These are phyloP conservation scores for Pichia norvegensis DNA, from an alignment of 1,139 yeast species.

Conservation along the genomic window DNA sequence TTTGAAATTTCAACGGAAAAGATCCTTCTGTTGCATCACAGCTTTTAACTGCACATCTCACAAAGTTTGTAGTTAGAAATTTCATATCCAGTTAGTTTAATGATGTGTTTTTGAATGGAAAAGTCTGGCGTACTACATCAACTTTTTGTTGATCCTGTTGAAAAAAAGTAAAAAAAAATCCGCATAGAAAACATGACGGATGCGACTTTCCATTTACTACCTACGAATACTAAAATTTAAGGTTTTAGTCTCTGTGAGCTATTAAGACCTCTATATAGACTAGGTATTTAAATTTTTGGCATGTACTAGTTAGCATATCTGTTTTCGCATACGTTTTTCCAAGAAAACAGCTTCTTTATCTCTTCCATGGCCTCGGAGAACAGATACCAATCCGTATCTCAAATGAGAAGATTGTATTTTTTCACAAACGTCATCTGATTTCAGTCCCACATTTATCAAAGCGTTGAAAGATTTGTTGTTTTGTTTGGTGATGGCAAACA, in stretches of 20 bases:
- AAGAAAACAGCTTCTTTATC: constrained; percentile 5
- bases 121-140: neutral
- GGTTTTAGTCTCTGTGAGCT: no score
- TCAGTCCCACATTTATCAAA: constrained; percentile 6
- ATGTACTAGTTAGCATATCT: neutral
- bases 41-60: constrained; percentile 80
- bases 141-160: no score
- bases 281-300: no score
- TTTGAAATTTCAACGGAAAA: constrained; percentile 71
- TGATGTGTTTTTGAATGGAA: neutral
- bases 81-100: constrained; percentile 49
- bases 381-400: constrained; percentile 6
- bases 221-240: no score
- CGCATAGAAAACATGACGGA: no score
- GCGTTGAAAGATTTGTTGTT: constrained; percentile 1
- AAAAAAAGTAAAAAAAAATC: neutral
- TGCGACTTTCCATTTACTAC: no score
- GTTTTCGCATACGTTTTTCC: constrained; percentile 3
- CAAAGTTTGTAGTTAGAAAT: constrained; percentile 88
- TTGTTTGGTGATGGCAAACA: constrained; percentile 10
- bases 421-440: neutral
- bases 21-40: constrained; percentile 71
- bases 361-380: constrained; percentile 1
- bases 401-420: constrained; percentile 4
- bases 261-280: no score